A percentile compares a stretch with the other conserved stretches of the same genome.
These are phyloP conservation scores for Coccomyxa subellipsoidea DNA, from an alignment of 163 green algal genomes.

Conservation along the genomic window DNA sequence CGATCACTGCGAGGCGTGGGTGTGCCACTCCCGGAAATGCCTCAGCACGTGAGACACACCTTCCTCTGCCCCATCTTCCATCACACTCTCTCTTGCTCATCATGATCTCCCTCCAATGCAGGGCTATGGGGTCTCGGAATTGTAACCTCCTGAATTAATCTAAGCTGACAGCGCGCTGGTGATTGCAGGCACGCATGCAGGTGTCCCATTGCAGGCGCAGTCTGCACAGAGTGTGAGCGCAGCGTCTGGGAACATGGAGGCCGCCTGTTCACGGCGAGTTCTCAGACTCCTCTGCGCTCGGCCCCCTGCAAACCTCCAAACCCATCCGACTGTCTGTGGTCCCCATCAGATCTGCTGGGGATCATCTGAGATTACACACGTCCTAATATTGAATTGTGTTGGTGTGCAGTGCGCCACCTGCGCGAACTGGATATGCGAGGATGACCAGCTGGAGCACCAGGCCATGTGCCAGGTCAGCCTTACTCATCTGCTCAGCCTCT, in stretches of 20 bases:
- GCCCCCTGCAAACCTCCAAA: too few relatives aligned
- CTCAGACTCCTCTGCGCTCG: not conserved
- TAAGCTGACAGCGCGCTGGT: too few relatives aligned
- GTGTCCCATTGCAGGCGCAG: constrained; percentile 26
- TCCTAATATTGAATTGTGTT: too few relatives aligned
- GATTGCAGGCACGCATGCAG: constrained; percentile 23
- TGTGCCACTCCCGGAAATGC: constrained; percentile 35
- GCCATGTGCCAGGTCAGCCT: constrained; percentile 33
- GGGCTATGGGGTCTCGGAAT: too few relatives aligned
- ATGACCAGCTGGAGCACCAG: constrained; percentile 40
- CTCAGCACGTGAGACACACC: constrained; percentile 23
- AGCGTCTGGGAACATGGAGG: constrained; percentile 32
- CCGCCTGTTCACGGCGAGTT: constrained; percentile 28
- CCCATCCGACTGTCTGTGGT: too few relatives aligned
- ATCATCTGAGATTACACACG: too few relatives aligned
- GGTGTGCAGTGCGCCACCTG: constrained; percentile 18
- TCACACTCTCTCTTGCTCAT: not conserved
- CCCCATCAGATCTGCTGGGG: too few relatives aligned
- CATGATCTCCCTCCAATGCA: not conserved
- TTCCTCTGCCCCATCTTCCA: not conserved
- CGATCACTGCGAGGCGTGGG: constrained; percentile 33
- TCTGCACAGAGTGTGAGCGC: constrained; percentile 33
- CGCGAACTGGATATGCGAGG: constrained; percentile 39
- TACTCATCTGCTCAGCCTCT: constrained; percentile 8
- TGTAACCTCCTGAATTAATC: too few relatives aligned